Evolutionary conservation across 2,329 filamentous ascomycete species (phyloP), one percentile per base, ranked within the genome.

Genomic region (Dactylella cylindrospora): DNA sequence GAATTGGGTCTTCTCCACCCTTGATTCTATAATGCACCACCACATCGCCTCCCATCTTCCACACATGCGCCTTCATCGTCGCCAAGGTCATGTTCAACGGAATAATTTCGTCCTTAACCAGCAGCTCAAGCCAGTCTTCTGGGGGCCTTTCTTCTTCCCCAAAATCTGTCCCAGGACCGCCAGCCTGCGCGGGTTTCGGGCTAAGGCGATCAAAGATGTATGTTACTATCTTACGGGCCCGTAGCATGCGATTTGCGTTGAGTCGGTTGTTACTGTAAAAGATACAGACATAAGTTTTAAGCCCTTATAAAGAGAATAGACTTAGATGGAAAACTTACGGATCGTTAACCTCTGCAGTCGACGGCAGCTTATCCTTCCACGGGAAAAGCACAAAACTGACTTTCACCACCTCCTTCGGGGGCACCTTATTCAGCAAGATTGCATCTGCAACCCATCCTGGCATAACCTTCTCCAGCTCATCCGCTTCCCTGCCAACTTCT

Each of bases 121-220:
- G 95, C 43, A 98, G 76, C 72, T 98, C 93, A 25, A 98, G 76
- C 74, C 96, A 96, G 70, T 97, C 89, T 71, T 97, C 91, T 1
- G 91, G 88, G 69, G 81, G 84, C 70, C 94, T 74, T 12, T 32
- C 53, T 32, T 64, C 59, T 19, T 66, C 64, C n/a, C 67, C 67
- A 29, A 53, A 55, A 35, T 62, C 57, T 7, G 62, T 61, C 13
- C 50, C 46, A 7, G 36, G 43, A 9, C 59, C 52, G 6, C 47
- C 59, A 2, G 43, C 59, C 20, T 59, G 59, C 13, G 46, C 59
- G 7, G 47, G 60, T 9, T 55, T 25, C 5, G 82, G 79, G 68
- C 97, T 91, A 55, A 98, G 91, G 50, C 90, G 81, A 73, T 98
- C 93, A 1, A 90, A 88, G 13, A 98, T 83, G 69, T 98, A 98